Conservation (phyloP, 352 stramenopile species). For the Pythium sukuiense region DNA sequence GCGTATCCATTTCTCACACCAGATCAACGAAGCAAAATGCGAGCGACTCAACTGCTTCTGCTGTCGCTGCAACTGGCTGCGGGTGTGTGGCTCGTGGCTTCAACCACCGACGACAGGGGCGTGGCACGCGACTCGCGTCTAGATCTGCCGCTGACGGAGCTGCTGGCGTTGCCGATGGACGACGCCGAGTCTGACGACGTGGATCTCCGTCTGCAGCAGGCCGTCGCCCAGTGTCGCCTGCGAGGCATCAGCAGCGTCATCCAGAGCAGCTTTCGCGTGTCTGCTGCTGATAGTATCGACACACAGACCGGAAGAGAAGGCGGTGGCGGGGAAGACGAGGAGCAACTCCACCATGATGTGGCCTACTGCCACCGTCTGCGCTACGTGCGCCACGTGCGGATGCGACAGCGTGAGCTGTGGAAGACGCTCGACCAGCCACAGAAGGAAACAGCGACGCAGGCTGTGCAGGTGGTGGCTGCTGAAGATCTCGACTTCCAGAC, state of each 20-base stretch:
- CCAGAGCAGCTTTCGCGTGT: neutral
- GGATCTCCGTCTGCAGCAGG: constrained; percentile 15
- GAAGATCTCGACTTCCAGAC: constrained; percentile 48
- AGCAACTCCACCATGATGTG: constrained; percentile 1
- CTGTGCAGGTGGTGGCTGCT: constrained; percentile 21
- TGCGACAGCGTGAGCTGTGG: constrained; percentile 34
- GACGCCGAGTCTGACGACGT: neutral
- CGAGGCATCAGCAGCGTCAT: constrained; percentile 20
- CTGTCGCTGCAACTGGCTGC: neutral
- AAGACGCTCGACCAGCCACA: constrained; percentile 15
- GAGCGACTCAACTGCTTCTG: neutral
- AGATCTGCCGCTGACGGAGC: constrained; percentile 13
- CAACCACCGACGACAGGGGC: neutral
- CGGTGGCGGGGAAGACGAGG: neutral
- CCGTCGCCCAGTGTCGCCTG: constrained; percentile 16
- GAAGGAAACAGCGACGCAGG: neutral
- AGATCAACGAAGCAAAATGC: neutral
- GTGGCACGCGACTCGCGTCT: constrained; percentile 8
- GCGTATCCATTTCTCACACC: neutral
- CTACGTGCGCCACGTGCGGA: constrained; percentile 49
- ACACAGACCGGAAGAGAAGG: neutral
- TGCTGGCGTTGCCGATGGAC: constrained; percentile 18
- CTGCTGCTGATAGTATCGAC: neutral
- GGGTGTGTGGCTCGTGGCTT: neutral
- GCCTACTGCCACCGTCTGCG: constrained; percentile 48